These are phyloP conservation scores for Hura crepitans DNA, from an alignment of 441 rosid species.

Conservation along the genomic window DNA sequence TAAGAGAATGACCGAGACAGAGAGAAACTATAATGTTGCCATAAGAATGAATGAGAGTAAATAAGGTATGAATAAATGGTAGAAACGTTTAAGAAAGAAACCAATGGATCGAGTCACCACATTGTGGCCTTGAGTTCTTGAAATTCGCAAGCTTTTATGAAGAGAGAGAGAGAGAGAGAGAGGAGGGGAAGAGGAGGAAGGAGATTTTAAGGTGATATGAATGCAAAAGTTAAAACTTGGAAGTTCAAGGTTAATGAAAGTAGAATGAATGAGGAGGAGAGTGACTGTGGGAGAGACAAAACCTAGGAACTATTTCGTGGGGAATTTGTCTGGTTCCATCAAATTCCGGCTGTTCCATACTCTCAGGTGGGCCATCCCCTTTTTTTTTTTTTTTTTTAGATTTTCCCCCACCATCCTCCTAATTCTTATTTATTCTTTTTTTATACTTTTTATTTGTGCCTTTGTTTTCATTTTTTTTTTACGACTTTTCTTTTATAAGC, in stretches of 20 bases:
- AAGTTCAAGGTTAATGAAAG: not conserved
- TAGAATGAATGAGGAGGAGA: not conserved
- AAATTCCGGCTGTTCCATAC: not conserved
- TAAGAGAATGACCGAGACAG: not conserved
- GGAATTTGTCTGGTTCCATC: not conserved
- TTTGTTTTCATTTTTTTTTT: too few relatives aligned
- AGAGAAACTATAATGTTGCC: not conserved
- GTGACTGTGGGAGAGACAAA: constrained; percentile 7
- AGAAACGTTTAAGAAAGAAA: constrained; percentile 12
- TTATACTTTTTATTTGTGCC: too few relatives aligned
- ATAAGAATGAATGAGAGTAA: not conserved
- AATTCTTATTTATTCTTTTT: too few relatives aligned
- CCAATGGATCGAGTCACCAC: not conserved
- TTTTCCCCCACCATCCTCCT: too few relatives aligned
- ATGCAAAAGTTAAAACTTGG: not conserved
- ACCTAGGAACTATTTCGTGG: not conserved
- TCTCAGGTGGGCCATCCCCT: not conserved
- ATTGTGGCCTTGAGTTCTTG: not conserved
- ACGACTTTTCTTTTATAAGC: too few relatives aligned
- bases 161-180: not conserved
- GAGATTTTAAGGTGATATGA: not conserved
- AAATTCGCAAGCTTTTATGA: not conserved
- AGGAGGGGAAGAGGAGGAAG: not conserved
- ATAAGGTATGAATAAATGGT: constrained; percentile 5
- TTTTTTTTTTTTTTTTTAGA: not conserved